phyloP scores from a whole-genome alignment of 495 filamentous ascomycete species.

The Astrocystis sublimbata region DNA sequence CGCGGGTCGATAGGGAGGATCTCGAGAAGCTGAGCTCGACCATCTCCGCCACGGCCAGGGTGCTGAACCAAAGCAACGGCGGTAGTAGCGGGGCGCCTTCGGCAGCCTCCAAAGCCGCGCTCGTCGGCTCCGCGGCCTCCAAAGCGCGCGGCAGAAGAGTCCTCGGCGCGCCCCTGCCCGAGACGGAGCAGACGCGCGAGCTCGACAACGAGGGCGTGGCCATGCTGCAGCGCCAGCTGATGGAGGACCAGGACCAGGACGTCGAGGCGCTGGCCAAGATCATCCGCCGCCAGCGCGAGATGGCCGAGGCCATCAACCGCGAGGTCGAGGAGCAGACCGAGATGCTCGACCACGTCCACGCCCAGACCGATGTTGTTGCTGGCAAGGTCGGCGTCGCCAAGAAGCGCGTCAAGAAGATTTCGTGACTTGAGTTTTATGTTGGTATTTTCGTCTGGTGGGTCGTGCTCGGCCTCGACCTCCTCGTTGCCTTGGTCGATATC shows the following conservation, averaged over 20 bases:
- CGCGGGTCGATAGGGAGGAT: constrained; percentile 81
- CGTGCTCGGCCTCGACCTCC: constrained; percentile 18
- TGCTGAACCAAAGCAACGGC: no score
- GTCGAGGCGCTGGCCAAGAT: constrained; percentile 75
- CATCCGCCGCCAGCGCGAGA: constrained; percentile 77
- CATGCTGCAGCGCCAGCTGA: constrained; percentile 79
- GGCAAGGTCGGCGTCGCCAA: constrained; percentile 82
- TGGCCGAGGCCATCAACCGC: constrained; percentile 80
- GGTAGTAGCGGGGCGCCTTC: constrained; percentile 26
- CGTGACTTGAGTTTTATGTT: constrained; percentile 28
- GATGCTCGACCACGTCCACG: constrained; percentile 72
- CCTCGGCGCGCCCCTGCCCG: constrained; percentile 71
- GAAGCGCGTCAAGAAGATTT: constrained; percentile 75
- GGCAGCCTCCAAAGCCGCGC: constrained; percentile 32
- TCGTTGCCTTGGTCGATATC: constrained; percentile 21
- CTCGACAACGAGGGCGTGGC: constrained; percentile 87
- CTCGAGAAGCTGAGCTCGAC: constrained; percentile 78
- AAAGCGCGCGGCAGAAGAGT: constrained; percentile 62
- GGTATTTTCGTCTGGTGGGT: constrained; percentile 16
- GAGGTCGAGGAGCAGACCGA: constrained; percentile 85
- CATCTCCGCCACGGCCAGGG: constrained; percentile 53
- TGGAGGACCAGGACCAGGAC: constrained; percentile 81
- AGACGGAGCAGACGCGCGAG: constrained; percentile 86
- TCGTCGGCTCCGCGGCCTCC: constrained; percentile 35
- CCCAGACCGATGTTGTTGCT: constrained; percentile 70